Conservation (phyloP, 306 rosid genomes). For the Casuarina cunninghamiana region DNA sequence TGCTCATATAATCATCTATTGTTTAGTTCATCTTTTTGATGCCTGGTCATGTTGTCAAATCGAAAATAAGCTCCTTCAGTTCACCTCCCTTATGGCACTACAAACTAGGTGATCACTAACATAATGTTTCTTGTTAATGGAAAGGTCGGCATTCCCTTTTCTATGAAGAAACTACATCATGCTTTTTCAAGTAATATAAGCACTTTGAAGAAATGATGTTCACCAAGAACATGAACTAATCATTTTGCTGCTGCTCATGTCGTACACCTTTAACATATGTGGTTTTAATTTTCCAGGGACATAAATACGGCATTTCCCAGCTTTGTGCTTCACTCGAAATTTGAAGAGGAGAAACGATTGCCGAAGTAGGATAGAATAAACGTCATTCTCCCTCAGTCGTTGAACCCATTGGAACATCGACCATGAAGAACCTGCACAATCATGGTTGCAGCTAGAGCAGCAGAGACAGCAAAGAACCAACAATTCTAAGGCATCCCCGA, state of each 20-base stretch:
- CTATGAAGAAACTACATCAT: too few species aligned
- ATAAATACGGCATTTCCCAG: constrained; percentile 74
- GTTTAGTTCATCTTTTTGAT: background rate
- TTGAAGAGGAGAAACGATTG: constrained; percentile 39
- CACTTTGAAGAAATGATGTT: too few species aligned
- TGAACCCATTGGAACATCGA: background rate
- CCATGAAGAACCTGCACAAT: background rate
- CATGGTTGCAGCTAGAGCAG: background rate
- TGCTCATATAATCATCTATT: background rate
- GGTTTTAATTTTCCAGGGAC: constrained; percentile 52
- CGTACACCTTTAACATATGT: background rate
- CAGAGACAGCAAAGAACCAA: background rate
- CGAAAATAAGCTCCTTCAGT: background rate
- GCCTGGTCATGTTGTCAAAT: background rate
- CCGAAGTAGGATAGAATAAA: background rate
- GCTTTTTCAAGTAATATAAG: too few species aligned
- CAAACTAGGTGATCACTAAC: too few species aligned
- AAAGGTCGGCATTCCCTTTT: too few species aligned
- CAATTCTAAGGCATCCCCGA: too few species aligned
- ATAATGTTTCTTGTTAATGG: too few species aligned
- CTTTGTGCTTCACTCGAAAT: constrained; percentile 52
- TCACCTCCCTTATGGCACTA: too few species aligned
- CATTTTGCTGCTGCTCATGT: background rate
- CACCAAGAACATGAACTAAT: too few species aligned
- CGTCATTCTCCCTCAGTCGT: background rate